Base-by-base conservation (phyloP, 2,329 filamentous ascomycete species). In the Epichloe uncinata region DNA sequence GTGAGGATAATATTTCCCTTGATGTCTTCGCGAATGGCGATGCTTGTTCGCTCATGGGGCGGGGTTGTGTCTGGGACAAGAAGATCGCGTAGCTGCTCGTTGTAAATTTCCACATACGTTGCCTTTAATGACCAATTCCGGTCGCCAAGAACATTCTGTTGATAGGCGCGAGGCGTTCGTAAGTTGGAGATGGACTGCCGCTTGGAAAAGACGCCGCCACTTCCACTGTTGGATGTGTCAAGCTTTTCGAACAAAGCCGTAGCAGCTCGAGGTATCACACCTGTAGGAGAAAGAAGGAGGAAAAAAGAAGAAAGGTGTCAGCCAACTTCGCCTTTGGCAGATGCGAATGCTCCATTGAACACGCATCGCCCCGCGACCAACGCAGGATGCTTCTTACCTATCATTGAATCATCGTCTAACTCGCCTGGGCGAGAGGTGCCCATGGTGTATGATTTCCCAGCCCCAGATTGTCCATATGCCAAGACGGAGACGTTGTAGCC, bases 371-470 rank as follows among this genome's bases (percentile, higher is more conserved):
- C n/a, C 4, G 7, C 33, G 7, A 37, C 5, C 8, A 22, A 18
- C 12, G 22, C 15, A 16, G 34, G 7, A 7, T 20, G 11, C 34
- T 34, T 13, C 49, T 44, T 76, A 93, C 88, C 89, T 85, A 91
- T 93, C 33, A 80, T 67, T 7, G 84, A 77, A 33, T 74, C 56
- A 59, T 91, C 76, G 26, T 72, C 74, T 61, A 94, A 85, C 60
- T 96, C 90, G 20, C 67, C 67, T 2, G 90, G 87, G 4, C 89
- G 89, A 0, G 91, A 89, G 0, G 93, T 98, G 51, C 93, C 93
- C 93, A 98, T 98, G 0, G 93, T 98, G 64, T 95, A 97, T 3
- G 91, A 97, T 70, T 98, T 98, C 58, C 93, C 93, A 11, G 93
- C 89, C 50, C 93, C 93, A 30, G 93, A 98, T 72, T 98, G 93